Evolutionary conservation across 805 yeast species (phyloP).

Genomic region (Metschnikowia arizonensis): DNA sequence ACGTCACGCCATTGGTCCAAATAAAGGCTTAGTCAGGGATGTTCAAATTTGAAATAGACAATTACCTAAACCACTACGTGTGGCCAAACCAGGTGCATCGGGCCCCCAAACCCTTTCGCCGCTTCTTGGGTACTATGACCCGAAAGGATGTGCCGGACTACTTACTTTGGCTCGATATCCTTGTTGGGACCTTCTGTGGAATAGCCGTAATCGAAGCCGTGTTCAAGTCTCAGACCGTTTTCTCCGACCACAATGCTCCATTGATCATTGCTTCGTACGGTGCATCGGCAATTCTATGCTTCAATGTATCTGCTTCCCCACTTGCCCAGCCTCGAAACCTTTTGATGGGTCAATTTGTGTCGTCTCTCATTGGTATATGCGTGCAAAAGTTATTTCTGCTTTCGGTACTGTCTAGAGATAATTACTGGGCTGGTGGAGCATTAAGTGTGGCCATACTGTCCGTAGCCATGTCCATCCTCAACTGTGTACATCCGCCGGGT

Average conservation of each 20-base stretch:
- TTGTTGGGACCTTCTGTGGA: conserved; percentile 46
- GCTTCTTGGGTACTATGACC: conserved; percentile 39
- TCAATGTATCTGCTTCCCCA: conserved; percentile 53
- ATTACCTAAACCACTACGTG: conserved; percentile 24
- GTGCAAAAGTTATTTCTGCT: conserved; percentile 52
- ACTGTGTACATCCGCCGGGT: conserved; percentile 67
- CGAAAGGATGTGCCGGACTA: conserved; percentile 33
- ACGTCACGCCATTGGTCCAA: not conserved
- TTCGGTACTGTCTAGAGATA: conserved; percentile 37
- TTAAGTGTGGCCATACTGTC: conserved; percentile 52
- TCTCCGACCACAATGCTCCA: conserved; percentile 41
- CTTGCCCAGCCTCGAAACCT: conserved; percentile 63
- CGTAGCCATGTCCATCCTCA: conserved; percentile 48
- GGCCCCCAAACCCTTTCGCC: conserved; percentile 32
- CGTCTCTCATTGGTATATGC: conserved; percentile 52
- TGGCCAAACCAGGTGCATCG: conserved; percentile 27
- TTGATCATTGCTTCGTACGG: conserved; percentile 54
- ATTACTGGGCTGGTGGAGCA: conserved; percentile 57
- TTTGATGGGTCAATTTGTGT: conserved; percentile 51
- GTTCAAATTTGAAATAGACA: conserved; percentile 38
- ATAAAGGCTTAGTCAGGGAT: conserved; percentile 6
- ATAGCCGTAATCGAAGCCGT: conserved; percentile 44
- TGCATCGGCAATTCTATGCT: conserved; percentile 58
- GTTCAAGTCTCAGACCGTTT: conserved; percentile 38
- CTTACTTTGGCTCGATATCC: conserved; percentile 43